Base-by-base conservation (phyloP, 257 asterid genomes). In the Fraxinus cuspidata region DNA sequence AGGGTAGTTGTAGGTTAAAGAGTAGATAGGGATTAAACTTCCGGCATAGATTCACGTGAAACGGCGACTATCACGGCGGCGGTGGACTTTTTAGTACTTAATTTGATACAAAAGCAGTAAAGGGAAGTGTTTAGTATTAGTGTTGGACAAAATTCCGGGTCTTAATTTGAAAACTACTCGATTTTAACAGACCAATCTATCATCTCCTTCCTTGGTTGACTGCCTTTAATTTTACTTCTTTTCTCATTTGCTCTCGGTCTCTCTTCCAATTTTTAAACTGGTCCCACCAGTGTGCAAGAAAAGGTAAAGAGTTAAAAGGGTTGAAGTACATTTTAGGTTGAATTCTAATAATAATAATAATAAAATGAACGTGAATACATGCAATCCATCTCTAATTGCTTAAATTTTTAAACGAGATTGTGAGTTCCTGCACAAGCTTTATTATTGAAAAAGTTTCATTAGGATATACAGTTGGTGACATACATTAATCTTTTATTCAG, bases 81-180 rank as follows among this genome's bases (percentile, higher is more conserved):
- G 47, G 18, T 47, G 35, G 69, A 63, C 69, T 63, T 76, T 18
- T 47, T 76, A 25, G 1, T 64, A 40, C 21, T 38, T 65, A 9
- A 35, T 51, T n/a, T 71, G 51, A 28, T 3, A 18, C 21, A 37
- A 75, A 75, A 40, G 73, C n/a, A 64, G 73, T 56, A 75, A 40
- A 29, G 42, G 70, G 63, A 40, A 25, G 40, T 63, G 18, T 23
- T 8, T 25, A 63, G 32, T 63, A 15, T 0, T 11, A 58, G 16
- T 53, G 70, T 73, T 42, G 75, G 72, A 67, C 79, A 67, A 13
- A 74, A 69, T 74, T 74, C 68, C 80, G 79, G 79, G 34, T 18
- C 47, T 78, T 71, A 47, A 47, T 47, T 47, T 47, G 7, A 16
- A 40, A 40, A 13, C 56, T 47, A 47, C n/a, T 13, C n/a, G 1